Conservation (phyloP, 805 yeast species). For the Hanseniaspora taiwanica region DNA sequence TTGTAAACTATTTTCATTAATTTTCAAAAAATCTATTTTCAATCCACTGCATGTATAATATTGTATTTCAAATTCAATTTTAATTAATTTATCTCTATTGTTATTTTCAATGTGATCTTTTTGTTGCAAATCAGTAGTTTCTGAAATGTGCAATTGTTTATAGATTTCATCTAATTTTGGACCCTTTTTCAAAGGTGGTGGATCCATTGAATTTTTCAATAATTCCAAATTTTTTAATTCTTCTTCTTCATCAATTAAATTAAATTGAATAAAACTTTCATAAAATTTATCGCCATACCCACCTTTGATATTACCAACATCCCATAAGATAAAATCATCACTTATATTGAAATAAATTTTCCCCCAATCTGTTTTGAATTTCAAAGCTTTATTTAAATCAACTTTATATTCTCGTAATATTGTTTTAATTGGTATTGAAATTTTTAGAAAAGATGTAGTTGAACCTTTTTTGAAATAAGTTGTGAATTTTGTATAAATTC, state of each 20-base stretch:
- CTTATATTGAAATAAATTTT: slow-evolving; percentile 61
- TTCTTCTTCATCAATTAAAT: slow-evolving; percentile 20
- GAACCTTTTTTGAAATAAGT: slow-evolving; percentile 25
- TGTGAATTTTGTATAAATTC: slow-evolving; percentile 13
- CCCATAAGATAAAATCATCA: slow-evolving; percentile 59
- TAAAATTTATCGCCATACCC: slow-evolving; percentile 40
- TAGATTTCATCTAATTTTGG: slow-evolving; percentile 22
- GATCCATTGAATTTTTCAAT: slow-evolving; percentile 22
- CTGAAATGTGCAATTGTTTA: slow-evolving; percentile 17
- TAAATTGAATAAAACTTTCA: slow-evolving; percentile 44
- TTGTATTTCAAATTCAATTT: slow-evolving; percentile 50
- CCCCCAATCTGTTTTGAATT: slow-evolving; percentile 62
- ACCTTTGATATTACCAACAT: slow-evolving; percentile 42
- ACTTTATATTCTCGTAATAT: slow-evolving; percentile 27
- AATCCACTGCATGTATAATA: slow-evolving; percentile 53
- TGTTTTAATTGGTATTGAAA: slow-evolving; percentile 19
- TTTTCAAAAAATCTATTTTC: slow-evolving; percentile 51
- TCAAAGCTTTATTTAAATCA: slow-evolving; percentile 37
- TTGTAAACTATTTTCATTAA: slow-evolving; percentile 45
- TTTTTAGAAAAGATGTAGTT: slow-evolving; percentile 20
- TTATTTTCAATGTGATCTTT: not conserved
- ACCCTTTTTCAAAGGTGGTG: slow-evolving; percentile 25
- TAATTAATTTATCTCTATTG: slow-evolving; percentile 19
- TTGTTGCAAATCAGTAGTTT: not conserved
- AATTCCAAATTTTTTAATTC: slow-evolving; percentile 14